Base-by-base conservation (phyloP, 2,329 filamentous ascomycete species). In the Claviceps digitariae region DNA sequence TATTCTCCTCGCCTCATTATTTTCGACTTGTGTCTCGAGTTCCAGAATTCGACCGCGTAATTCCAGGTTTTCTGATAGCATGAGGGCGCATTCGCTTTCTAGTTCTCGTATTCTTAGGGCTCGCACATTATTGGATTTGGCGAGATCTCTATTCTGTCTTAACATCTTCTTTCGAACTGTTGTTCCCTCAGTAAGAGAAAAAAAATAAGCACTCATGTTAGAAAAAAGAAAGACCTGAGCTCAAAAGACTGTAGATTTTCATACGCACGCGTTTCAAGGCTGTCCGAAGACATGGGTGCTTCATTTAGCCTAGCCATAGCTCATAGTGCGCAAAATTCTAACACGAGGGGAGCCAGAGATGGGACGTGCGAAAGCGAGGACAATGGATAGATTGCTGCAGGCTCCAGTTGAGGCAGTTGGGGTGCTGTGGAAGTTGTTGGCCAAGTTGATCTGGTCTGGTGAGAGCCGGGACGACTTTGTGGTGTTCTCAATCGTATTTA, bases 221-320 rank as follows among this genome's bases (percentile, higher is more conserved):
- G 43, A 21, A 13, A 17, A 15, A 3, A 10, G 12, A 7, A 20
- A 23, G 9, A 15, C 2, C 4, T 6, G 8, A 29, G 17, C 23
- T 38, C 6, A 17, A 21, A 8, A 1, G 20, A 7, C 25, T 41
- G 10, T 2, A 43, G 29, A 27, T 15, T 23, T 15, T 12, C 34
- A 23, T 57, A 77, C 84, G 67, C 74, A 88, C 86, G 73, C 64
- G 78, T 82, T 66, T 90, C 86, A 60, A 88, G 69, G 64, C 74
- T 83, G 70, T 89, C 86, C 65, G 75, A 76, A 63, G 84, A 78
- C 70, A 77, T 72, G 58, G 81, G 76, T 64, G 79, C 78, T 74
- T 90, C 86, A 72, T 90, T 90, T 61, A 91, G 77, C 72, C 86
- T 80, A 71, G 87, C 87, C 87, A 91, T 91, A 62, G 69, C 66